Base-by-base conservation (phyloP, 2,329 filamentous ascomycete species). In the Pezicula carpinea region DNA sequence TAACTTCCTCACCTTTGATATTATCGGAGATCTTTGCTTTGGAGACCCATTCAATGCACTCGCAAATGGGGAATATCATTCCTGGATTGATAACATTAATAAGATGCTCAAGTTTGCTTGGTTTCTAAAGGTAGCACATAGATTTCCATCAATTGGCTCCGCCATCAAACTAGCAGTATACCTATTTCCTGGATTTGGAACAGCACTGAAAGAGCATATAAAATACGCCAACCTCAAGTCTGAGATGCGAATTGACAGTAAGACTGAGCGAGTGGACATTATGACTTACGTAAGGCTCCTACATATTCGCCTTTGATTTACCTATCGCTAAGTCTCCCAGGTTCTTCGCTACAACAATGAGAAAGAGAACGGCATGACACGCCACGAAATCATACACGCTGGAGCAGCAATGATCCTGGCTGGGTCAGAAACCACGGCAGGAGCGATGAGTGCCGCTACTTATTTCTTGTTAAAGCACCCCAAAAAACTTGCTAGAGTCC, bases 21-120 rank as follows among this genome's bases (percentile, higher is more conserved):
- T 23, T 23, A 23, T 23, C 22, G 22, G 22, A 23, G 22, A 23
- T 23, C 22, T 23, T 23, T 23, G 22, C 3, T 64, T 70, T 18
- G 69, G 69, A 31, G 45, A 63, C 22, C 45, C 67, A 3, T 70
- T 70, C 48, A 68, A 69, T 21, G 63, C 69, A 54, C 62, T 72
- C 31, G 56, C 58, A 19, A 58, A 21, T 18, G 17, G 17, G 11
- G 35, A 39, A 17, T 39, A 39, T 39, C 35, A 39, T 18, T 42
- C 35, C 39, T 65, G 62, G 61, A 46, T 53, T n/a, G 22, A 23
- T 23, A 23, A 23, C 22, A 23, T 23, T 23, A 23, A 23, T 23
- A 23, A 23, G 22, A 23, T 23, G 22, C 22, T 23, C 22, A 23
- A 23, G 22, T 23, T 23, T 23, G 22, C 22, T 23, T 23, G 22